These are phyloP conservation scores for Boletus speciosus DNA, from an alignment of 768 basidiomycete species.

Conservation along the genomic window DNA sequence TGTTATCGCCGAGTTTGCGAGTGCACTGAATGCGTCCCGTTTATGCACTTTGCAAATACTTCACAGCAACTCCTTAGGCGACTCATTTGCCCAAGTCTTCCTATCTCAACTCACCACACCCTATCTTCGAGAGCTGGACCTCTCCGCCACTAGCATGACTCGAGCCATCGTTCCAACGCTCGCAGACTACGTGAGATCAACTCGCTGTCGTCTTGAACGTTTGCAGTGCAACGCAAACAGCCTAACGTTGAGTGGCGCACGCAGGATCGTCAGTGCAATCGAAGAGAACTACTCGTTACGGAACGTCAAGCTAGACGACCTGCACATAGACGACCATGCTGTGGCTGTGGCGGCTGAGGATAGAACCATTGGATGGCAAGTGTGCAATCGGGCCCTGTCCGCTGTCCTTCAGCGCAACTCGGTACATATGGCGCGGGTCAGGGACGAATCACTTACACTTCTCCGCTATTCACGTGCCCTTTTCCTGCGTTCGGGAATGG, in stretches of 20 bases:
- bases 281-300: slow-evolving; percentile 46
- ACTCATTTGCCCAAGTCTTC: slow-evolving; percentile 47
- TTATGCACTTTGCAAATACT: slow-evolving; percentile 51
- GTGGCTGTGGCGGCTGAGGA: slow-evolving; percentile 27
- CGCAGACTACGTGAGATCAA: slow-evolving; percentile 47
- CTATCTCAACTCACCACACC: slow-evolving; percentile 48
- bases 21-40: slow-evolving; percentile 52
- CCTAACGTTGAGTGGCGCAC: slow-evolving; percentile 44
- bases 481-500: slow-evolving; percentile 38
- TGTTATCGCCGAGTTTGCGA: slow-evolving; percentile 39
- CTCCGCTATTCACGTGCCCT: slow-evolving; percentile 48
- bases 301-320: slow-evolving; percentile 50
- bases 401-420: slow-evolving; percentile 43
- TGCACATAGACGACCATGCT: slow-evolving; percentile 27
- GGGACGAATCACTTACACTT: slow-evolving; percentile 47
- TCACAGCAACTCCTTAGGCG: slow-evolving; percentile 46
- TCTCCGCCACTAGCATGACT: slow-evolving; percentile 52
- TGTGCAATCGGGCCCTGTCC: slow-evolving; percentile 31
- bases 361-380: slow-evolving; percentile 29
- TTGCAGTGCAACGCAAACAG: slow-evolving; percentile 57
- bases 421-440: slow-evolving; percentile 35
- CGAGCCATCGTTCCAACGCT: slow-evolving; percentile 40
- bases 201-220: slow-evolving; percentile 45
- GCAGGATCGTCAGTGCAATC: slow-evolving; percentile 44
- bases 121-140: slow-evolving; percentile 49